These are phyloP conservation scores for Aspergillus unguis DNA, from an alignment of 2,329 filamentous ascomycete genomes.

Conservation along the genomic window DNA sequence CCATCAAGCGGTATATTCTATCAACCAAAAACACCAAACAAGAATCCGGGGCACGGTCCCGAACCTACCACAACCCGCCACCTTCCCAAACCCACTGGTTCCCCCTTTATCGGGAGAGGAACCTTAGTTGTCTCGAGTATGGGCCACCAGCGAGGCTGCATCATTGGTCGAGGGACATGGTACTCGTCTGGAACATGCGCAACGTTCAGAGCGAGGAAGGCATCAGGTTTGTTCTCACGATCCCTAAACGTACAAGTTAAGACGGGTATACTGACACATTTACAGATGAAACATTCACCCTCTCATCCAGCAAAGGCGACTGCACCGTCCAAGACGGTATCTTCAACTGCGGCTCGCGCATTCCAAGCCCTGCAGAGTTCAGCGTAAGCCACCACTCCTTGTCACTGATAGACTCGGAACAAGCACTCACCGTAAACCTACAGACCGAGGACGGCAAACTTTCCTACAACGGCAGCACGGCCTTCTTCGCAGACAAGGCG, in stretches of 20 bases:
- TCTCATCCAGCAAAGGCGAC: slow-evolving; percentile 56
- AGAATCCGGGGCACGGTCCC: slow-evolving; percentile 26
- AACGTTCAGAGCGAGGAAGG: slow-evolving; percentile 44
- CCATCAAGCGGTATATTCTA: slow-evolving; percentile 62
- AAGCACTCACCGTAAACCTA: neutral
- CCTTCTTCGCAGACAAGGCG: slow-evolving; percentile 38
- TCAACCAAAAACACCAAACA: slow-evolving; percentile 53
- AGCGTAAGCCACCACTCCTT: slow-evolving; percentile 23
- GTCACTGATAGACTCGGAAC: neutral
- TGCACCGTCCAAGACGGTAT: slow-evolving; percentile 56
- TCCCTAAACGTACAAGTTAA: neutral
- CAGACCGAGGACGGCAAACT: slow-evolving; percentile 34
- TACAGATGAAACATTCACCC: slow-evolving; percentile 46
- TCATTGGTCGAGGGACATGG: slow-evolving; percentile 66
- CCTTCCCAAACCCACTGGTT: slow-evolving; percentile 29
- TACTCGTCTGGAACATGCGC: slow-evolving; percentile 66
- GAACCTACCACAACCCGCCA: slow-evolving; percentile 37
- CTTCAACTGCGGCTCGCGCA: slow-evolving; percentile 51
- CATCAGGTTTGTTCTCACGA: slow-evolving; percentile 25
- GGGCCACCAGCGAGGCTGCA: slow-evolving; percentile 52
- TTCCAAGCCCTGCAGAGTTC: slow-evolving; percentile 29
- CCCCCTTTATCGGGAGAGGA: slow-evolving; percentile 57
- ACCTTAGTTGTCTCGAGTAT: slow-evolving; percentile 53
- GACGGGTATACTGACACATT: neutral
- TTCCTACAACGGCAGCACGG: slow-evolving; percentile 32